These are phyloP conservation scores for Neonothopanus nambi DNA, from an alignment of 1,284 basidiomycete genomes.

Conservation along the genomic window DNA sequence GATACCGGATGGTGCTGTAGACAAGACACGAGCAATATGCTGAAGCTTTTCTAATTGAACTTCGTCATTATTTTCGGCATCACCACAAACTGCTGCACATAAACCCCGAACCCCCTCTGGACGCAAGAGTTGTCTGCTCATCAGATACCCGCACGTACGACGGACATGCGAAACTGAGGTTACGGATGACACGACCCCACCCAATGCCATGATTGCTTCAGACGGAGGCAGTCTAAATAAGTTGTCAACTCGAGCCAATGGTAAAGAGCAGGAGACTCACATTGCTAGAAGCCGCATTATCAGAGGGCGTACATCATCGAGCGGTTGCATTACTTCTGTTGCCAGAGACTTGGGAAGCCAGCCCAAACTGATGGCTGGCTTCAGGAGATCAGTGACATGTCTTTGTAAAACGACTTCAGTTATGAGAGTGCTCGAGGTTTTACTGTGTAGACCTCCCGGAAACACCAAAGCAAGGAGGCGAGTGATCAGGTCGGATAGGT, in stretches of 20 bases:
- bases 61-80: slow-evolving; percentile 49
- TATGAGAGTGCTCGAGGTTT: slow-evolving; percentile 56
- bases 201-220: slow-evolving; percentile 65
- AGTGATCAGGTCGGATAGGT: slow-evolving; percentile 42
- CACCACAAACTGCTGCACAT: slow-evolving; percentile 65
- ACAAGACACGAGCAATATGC: slow-evolving; percentile 59
- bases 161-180: slow-evolving; percentile 51
- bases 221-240: slow-evolving; percentile 57
- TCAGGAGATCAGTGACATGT: slow-evolving; percentile 58
- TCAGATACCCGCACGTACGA: slow-evolving; percentile 57
- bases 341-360: slow-evolving; percentile 64
- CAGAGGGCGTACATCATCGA: slow-evolving; percentile 44
- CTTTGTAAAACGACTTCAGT: slow-evolving; percentile 59
- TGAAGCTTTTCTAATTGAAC: slow-evolving; percentile 66
- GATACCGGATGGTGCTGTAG: slow-evolving; percentile 54
- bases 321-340: slow-evolving; percentile 30
- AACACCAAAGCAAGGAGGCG: slow-evolving; percentile 52
- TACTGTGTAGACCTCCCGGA: slow-evolving; percentile 45
- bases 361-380: slow-evolving; percentile 59
- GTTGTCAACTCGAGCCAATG: slow-evolving; percentile 13
- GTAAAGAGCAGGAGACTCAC: slow-evolving; percentile 41
- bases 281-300: slow-evolving; percentile 56
- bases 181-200: slow-evolving; percentile 49
- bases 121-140: slow-evolving; percentile 67
- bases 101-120: slow-evolving; percentile 69